Conservation (phyloP, 805 yeast genomes). For the Sporopachydermia lactativora region DNA sequence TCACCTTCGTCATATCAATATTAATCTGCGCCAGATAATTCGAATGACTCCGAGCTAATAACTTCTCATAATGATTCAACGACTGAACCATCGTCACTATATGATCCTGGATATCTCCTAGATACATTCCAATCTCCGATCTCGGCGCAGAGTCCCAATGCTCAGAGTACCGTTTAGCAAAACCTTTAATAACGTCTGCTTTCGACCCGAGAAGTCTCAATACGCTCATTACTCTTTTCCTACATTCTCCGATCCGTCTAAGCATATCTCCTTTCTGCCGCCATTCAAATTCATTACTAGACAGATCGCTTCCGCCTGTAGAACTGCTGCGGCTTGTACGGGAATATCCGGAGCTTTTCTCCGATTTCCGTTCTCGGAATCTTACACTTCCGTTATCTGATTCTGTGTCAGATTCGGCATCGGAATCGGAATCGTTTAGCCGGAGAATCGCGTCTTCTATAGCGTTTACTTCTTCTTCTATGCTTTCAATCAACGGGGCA, state of each 20-base stretch:
- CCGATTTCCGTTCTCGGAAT: constrained; percentile 8
- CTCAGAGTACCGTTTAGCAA: constrained; percentile 81
- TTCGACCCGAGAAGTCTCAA: constrained; percentile 75
- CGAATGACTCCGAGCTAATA: constrained; percentile 88
- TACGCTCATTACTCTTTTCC: constrained; percentile 87
- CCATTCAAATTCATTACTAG: constrained; percentile 48
- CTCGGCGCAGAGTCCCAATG: constrained; percentile 69
- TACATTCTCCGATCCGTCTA: constrained; percentile 86
- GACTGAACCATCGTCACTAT: constrained; percentile 95
- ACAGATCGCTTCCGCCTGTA: constrained; percentile 16
- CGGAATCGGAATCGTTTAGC: constrained; percentile 47
- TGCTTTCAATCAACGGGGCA: constrained; percentile 90
- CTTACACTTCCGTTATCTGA: constrained; percentile 21
- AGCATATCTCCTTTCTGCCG: constrained; percentile 89
- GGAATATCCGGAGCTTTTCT: constrained; percentile 4
- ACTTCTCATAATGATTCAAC: constrained; percentile 85
- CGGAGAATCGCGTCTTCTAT: constrained; percentile 84
- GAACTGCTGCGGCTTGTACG: constrained; percentile 14
- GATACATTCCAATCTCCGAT: constrained; percentile 82
- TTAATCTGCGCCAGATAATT: constrained; percentile 94
- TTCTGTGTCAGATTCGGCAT: constrained; percentile 22
- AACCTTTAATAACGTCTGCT: constrained; percentile 96
- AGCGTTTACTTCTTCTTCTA: constrained; percentile 87
- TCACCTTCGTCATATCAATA: constrained; percentile 94
- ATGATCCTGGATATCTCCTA: constrained; percentile 97